Percentiles rank a stretch among this genome's conserved stretches.
Evolutionary conservation across 306 rosid genomes (phyloP).

Genomic region (Malus asiatica): DNA sequence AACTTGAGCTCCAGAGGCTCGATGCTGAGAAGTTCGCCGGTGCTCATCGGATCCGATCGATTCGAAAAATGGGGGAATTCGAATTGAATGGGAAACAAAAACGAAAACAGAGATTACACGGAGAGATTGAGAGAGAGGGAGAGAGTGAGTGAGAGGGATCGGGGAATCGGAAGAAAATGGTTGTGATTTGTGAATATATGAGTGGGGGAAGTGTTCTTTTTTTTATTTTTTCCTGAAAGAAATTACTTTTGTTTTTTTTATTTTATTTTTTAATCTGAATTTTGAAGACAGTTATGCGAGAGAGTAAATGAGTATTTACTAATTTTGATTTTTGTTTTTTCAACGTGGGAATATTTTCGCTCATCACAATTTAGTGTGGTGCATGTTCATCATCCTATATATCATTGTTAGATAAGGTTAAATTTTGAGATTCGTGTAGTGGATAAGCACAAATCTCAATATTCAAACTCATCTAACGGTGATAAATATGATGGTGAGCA

Average conservation of each 20-base stretch:
- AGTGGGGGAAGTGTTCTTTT: neutral
- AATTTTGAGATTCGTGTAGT: too few species aligned
- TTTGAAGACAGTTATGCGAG: too few species aligned
- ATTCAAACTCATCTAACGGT: too few species aligned
- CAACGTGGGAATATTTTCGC: too few species aligned
- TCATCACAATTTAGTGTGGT: too few species aligned
- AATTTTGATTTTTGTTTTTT: too few species aligned
- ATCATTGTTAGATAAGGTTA: too few species aligned
- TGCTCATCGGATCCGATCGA: conserved; percentile 43
- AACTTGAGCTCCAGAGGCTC: conserved; percentile 87
- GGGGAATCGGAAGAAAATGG: neutral
- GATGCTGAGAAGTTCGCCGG: conserved; percentile 80
- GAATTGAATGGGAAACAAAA: neutral
- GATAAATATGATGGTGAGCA: too few species aligned
- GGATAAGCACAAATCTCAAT: too few species aligned
- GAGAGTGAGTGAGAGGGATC: neutral
- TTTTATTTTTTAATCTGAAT: too few species aligned
- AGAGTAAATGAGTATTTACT: too few species aligned
- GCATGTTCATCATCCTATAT: fast-evolving
- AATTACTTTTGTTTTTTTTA: too few species aligned
- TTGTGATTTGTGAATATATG: neutral
- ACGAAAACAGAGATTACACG: conserved; percentile 14
- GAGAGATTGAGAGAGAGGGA: conserved; percentile 14
- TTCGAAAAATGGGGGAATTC: neutral
- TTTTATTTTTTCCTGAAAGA: neutral